Evolutionary conservation across 805 yeast genomes (phyloP), one percentile per base, ranked within the genome.

Genomic region (Sugiyamaella valdiviana): DNA sequence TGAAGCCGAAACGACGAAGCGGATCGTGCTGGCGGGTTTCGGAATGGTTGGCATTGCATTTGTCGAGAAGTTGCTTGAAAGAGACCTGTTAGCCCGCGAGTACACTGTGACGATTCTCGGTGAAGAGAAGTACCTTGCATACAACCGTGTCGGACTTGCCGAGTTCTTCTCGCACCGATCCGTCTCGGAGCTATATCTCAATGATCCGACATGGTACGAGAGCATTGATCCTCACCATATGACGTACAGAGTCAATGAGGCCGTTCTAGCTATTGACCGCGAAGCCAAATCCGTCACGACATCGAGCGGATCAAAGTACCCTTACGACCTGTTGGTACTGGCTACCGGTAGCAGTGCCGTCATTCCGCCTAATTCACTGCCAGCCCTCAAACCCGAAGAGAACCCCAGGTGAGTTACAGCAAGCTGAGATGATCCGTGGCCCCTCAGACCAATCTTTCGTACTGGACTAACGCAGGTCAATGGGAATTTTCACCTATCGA

Each of bases 31-130:
- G n/a, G 62, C 63, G 24, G 70, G 71, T 16, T 57, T 67, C 5
- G 71, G 71, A 15, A 67, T 67, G 71, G 68, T 65, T 23, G 69
- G 68, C 19, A 50, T 65, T 12, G 62, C 70, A 3, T 65, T 66
- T 39, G 48, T 67, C 15, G 69, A 66, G 49, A 67, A 66, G 46
- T 54, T 67, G 59, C 56, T 67, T 20, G 54, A 54, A 15, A 59
- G 64, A 32, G 71, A 63, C 26, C 43, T 53, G 29, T 57, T 60
- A 5, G 56, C 55, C 14, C 47, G 60, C 22, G 61, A 63, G 36
- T 67, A 57, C 46, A 45, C 15, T 15, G 57, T 64, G 32, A 58
- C 63, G 1, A 58, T 67, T 4, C 55, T 66, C 19, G 71, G 70
- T 17, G 71, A 67, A 45, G 71, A 67, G 49, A 63, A 66, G 10